phyloP scores from a whole-genome alignment of 306 rosid genomes.

The Acacia acuminata region DNA sequence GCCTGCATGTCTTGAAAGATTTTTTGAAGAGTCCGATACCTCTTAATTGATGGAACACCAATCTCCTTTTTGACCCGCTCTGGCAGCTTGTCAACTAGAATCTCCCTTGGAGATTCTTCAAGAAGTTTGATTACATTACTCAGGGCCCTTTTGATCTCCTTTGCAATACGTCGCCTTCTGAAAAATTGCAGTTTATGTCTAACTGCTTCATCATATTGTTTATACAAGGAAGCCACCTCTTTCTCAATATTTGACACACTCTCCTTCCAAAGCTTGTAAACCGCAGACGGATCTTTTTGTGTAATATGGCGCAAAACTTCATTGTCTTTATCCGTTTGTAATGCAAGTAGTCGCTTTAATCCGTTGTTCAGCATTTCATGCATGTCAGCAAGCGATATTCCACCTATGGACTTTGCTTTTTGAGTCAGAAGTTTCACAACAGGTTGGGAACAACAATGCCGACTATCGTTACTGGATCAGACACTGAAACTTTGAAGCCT shows the following conservation, averaged over 20 bases:
- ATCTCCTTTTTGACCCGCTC: not conserved
- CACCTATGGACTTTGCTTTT: too few species aligned
- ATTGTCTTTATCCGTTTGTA: not conserved
- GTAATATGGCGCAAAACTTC: not conserved
- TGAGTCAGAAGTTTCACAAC: too few species aligned
- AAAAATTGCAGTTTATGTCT: too few species aligned
- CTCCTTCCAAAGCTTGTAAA: not conserved
- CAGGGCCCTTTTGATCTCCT: not conserved
- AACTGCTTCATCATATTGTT: not conserved
- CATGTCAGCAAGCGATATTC: not conserved
- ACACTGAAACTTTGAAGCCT: too few species aligned
- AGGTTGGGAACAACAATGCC: too few species aligned
- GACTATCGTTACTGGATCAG: too few species aligned
- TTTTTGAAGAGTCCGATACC: not conserved
- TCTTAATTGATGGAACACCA: not conserved
- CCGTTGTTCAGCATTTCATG: not conserved
- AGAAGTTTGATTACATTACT: not conserved
- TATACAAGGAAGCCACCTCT: not conserved
- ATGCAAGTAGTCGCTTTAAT: not conserved
- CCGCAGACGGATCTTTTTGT: not conserved
- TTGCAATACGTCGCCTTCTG: too few species aligned
- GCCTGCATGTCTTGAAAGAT: not conserved
- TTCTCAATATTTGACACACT: not conserved
- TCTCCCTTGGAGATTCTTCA: not conserved
- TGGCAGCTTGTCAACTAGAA: not conserved